Conservation (phyloP, 2,329 filamentous ascomycete genomes). For the Fusarium xylarioides region DNA sequence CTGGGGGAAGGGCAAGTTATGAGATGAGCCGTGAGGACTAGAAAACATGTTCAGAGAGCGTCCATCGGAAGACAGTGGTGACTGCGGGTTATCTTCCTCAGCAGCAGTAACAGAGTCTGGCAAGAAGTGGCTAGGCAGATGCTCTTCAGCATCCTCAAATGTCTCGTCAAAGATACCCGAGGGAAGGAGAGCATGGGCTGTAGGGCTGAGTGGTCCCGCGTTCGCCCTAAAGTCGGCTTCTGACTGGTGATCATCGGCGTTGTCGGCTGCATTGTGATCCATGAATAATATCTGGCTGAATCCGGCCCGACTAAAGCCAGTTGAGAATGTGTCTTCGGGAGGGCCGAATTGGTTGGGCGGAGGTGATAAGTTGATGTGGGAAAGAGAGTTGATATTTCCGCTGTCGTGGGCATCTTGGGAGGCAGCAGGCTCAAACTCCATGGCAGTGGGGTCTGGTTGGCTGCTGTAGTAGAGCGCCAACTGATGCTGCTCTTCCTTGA, state of each 20-base stretch:
- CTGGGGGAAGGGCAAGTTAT: constrained; percentile 64
- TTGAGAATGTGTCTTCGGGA: constrained; percentile 56
- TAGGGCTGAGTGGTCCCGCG: constrained; percentile 79
- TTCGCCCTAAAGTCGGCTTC: constrained; percentile 70
- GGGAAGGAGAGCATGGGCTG: constrained; percentile 77
- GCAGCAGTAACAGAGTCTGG: constrained; percentile 44
- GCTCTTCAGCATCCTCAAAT: constrained; percentile 67
- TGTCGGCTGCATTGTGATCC: constrained; percentile 54
- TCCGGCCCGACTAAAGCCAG: constrained; percentile 63
- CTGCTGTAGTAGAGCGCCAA: constrained; percentile 57
- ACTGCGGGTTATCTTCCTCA: constrained; percentile 63
- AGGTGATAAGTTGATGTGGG: constrained; percentile 52
- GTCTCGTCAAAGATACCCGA: constrained; percentile 71
- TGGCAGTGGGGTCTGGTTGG: constrained; percentile 54
- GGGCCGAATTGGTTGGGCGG: constrained; percentile 51
- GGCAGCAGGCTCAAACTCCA: constrained; percentile 58
- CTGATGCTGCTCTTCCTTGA: constrained; percentile 59
- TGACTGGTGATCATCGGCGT: constrained; percentile 56
- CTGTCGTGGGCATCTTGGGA: constrained; percentile 59
- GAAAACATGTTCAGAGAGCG: constrained; percentile 66
- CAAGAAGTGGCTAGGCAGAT: constrained; percentile 37
- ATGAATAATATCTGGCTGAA: constrained; percentile 65
- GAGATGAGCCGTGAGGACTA: constrained; percentile 69
- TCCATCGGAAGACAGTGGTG: constrained; percentile 65
- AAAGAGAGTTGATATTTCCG: constrained; percentile 58